Evolutionary conservation across 2,329 filamentous ascomycete genomes (phyloP), one percentile per base, ranked within the genome.

Genomic region (Monosporascus sp.): DNA sequence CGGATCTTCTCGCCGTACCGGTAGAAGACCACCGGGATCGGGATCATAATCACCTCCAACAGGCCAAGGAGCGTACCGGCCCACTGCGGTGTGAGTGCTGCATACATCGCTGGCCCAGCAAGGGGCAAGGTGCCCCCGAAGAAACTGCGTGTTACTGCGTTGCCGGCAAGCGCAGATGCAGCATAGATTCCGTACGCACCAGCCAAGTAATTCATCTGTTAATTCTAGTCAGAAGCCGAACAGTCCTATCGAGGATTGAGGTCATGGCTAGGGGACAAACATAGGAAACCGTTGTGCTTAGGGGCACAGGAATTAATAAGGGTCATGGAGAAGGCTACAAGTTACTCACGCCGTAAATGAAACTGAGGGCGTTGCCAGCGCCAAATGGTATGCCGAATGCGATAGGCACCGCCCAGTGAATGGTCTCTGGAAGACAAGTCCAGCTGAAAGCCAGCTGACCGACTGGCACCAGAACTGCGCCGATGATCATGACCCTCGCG

Each of bases 401-500:
- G 48, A 95, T 86, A 1, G 90, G 87, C 20, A 84, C 77, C n/a
- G 91, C 84, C 87, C 89, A 95, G 67, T 90, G 91, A 34, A 95
- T 90, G 5, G 82, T 81, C 0, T 72, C 73, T 0, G 91, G 91
- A 0, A 91, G 82, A 56, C 86, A 91, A 0, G 91, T 96, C 91
- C 91, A 96, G 0, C 89, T 84, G 65, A 97, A 97, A 69, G 86
- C 87, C 24, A 97, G 80, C 69, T 96, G 87, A 17, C 91, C 92
- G 3, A 90, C 69, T 0, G 91, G 88, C 0, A 88, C 84, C 1
- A 90, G 74, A 1, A 95, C 67, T 0, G 90, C 83, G 3, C 88
- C 90, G 26, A 96, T 82, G 61, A 86, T 90, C 64, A 96, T 88
- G 53, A 94, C 80, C 43, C 84, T 82, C 4, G 93, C 90, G 59